phyloP scores from a whole-genome alignment of 768 basidiomycete genomes.

The Lactarius evosmus region DNA sequence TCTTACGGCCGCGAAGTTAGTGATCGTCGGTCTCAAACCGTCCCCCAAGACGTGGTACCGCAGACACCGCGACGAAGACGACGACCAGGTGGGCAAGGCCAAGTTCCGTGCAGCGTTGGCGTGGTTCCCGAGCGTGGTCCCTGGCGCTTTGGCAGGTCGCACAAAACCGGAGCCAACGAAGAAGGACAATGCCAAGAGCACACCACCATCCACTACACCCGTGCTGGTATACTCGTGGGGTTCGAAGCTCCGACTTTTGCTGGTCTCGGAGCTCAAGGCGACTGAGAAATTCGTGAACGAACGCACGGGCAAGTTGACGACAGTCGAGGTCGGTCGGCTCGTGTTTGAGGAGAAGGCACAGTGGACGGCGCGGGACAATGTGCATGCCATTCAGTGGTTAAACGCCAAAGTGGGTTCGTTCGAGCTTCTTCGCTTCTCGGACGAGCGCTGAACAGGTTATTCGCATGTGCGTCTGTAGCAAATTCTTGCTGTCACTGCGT shows the following conservation, averaged over 20 bases:
- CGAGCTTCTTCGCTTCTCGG: slow-evolving; percentile 9
- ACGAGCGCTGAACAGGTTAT: neutral
- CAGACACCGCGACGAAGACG: slow-evolving; percentile 52
- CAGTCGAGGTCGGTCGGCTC: slow-evolving; percentile 62
- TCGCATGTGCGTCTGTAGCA: slow-evolving; percentile 45
- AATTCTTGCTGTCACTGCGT: slow-evolving; percentile 58
- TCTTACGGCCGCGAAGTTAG: slow-evolving; percentile 85
- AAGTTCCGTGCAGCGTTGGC: slow-evolving; percentile 63
- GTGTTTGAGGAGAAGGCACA: slow-evolving; percentile 56
- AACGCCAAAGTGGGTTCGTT: slow-evolving; percentile 74
- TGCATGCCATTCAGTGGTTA: slow-evolving; percentile 83
- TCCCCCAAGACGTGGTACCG: slow-evolving; percentile 91
- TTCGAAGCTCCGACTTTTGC: slow-evolving; percentile 56
- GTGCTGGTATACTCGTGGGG: slow-evolving; percentile 88
- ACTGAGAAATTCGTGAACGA: slow-evolving; percentile 49
- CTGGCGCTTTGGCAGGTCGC: slow-evolving; percentile 19
- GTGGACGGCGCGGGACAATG: slow-evolving; percentile 59
- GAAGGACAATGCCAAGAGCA: slow-evolving; percentile 31
- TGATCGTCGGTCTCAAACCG: slow-evolving; percentile 91
- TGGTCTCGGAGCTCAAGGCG: slow-evolving; percentile 57
- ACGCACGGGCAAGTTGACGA: slow-evolving; percentile 57
- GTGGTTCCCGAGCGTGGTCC: slow-evolving; percentile 72
- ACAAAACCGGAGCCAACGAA: slow-evolving; percentile 23
- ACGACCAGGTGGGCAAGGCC: slow-evolving; percentile 42
- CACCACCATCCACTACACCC: slow-evolving; percentile 45